A percentile compares a stretch with the other conserved stretches of the same genome.
These are phyloP conservation scores for Debaryomyces robertsiae DNA, from an alignment of 1,139 yeast genomes.

Conservation along the genomic window DNA sequence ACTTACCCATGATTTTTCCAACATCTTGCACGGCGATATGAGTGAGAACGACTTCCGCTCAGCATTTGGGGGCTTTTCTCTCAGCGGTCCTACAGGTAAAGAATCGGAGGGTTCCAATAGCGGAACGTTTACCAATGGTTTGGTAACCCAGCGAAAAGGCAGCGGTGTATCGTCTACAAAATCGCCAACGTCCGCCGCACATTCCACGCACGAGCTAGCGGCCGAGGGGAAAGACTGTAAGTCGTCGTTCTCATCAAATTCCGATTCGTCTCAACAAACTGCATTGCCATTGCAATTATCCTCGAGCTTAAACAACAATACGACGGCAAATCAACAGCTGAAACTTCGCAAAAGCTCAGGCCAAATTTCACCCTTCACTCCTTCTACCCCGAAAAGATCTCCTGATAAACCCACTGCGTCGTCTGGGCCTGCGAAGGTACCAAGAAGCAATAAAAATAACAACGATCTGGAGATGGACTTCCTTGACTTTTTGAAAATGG, in stretches of 20 bases:
- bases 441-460: slow-evolving; percentile 24
- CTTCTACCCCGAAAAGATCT: slow-evolving; percentile 15
- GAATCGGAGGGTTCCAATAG: slow-evolving; percentile 9
- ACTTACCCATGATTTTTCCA: slow-evolving; percentile 40
- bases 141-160: slow-evolving; percentile 12
- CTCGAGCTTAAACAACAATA: slow-evolving; percentile 15
- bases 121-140: slow-evolving; percentile 4
- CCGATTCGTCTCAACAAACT: slow-evolving; percentile 9
- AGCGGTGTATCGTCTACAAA: slow-evolving; percentile 15
- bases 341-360: slow-evolving; percentile 7
- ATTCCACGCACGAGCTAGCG: slow-evolving; percentile 19
- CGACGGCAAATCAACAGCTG: slow-evolving; percentile 6
- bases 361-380: slow-evolving; percentile 17
- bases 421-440: slow-evolving; percentile 8
- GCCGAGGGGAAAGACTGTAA: background rate
- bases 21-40: slow-evolving; percentile 33
- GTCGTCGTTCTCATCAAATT: slow-evolving; percentile 12
- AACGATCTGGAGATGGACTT: slow-evolving; percentile 42
- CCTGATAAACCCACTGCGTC: background rate
- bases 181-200: slow-evolving; percentile 16
- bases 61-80: slow-evolving; percentile 31
- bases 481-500: slow-evolving; percentile 48
- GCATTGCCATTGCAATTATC: slow-evolving; percentile 8
- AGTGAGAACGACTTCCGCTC: slow-evolving; percentile 34
- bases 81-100: slow-evolving; percentile 10